These are phyloP conservation scores for Alternaria triticimaculans DNA, from an alignment of 2,329 filamentous ascomycete genomes.

Conservation along the genomic window DNA sequence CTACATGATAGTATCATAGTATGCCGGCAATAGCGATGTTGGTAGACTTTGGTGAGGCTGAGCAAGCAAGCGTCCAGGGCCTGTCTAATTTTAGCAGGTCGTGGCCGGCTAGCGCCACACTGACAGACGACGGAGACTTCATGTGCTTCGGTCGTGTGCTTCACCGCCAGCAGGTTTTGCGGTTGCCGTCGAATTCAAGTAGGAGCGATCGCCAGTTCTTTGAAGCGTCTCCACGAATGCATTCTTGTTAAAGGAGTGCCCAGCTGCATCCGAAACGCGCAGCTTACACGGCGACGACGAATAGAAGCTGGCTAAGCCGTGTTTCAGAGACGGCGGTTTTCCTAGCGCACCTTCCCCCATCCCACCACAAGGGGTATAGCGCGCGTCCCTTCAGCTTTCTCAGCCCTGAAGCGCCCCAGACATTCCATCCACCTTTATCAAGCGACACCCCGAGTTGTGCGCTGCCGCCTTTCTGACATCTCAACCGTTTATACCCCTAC, in stretches of 20 bases:
- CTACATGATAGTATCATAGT: not conserved
- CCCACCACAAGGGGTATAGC: conserved; percentile 12
- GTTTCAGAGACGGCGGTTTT: conserved; percentile 34
- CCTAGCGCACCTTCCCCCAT: conserved; percentile 24
- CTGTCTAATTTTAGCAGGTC: conserved; percentile 28
- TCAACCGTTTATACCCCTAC: conserved; percentile 21
- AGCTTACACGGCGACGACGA: conserved; percentile 13
- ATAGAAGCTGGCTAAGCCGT: conserved; percentile 22
- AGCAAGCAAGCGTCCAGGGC: conserved; percentile 28
- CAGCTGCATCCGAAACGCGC: conserved; percentile 28
- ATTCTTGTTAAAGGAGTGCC: conserved; percentile 30
- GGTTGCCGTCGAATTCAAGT: not conserved
- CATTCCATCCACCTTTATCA: conserved; percentile 34
- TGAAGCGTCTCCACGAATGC: conserved; percentile 17
- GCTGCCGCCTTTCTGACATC: conserved; percentile 15
- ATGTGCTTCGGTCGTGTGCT: conserved; percentile 15
- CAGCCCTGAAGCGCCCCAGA: conserved; percentile 26
- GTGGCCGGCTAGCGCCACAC: conserved; percentile 25
- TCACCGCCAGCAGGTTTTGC: conserved; percentile 12
- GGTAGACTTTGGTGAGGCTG: conserved; percentile 32
- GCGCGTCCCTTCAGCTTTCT: conserved; percentile 19
- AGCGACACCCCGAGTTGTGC: conserved; percentile 33
- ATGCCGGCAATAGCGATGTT: conserved; percentile 5
- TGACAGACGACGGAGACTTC: conserved; percentile 6
- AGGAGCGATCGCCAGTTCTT: conserved; percentile 8